A percentile compares a stretch with the other conserved stretches of the same genome.
phyloP scores from a whole-genome alignment of 306 rosid genomes.

The Hippophae gyantsensis region DNA sequence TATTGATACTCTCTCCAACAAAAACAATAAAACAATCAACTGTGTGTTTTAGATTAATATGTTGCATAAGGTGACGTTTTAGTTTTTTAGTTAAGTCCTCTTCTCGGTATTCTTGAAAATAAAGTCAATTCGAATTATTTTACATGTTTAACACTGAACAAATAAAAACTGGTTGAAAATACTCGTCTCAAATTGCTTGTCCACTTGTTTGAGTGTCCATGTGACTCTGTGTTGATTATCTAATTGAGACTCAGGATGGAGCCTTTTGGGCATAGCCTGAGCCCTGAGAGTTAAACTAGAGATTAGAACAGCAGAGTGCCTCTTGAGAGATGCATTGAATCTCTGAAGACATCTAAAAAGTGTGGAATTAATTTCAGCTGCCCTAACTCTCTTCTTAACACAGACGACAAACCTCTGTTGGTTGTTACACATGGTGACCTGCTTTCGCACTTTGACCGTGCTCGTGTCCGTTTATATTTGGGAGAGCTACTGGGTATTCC shows the following conservation, averaged over 20 bases:
- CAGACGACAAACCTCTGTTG: slow-evolving; percentile 83
- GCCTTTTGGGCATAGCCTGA: neutral
- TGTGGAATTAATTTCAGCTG: slow-evolving; percentile 1
- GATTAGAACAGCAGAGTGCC: too few relatives aligned
- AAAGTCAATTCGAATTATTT: too few relatives aligned
- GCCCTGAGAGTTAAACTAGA: too few relatives aligned
- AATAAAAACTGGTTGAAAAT: too few relatives aligned
- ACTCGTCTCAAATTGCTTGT: neutral
- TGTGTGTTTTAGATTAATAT: too few relatives aligned
- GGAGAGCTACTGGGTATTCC: slow-evolving; percentile 69
- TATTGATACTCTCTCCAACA: too few relatives aligned
- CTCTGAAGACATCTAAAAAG: neutral
- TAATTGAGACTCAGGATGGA: neutral
- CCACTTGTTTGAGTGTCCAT: neutral
- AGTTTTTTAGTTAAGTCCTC: too few relatives aligned
- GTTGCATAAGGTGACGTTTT: too few relatives aligned
- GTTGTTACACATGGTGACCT: slow-evolving; percentile 85
- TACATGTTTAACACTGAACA: too few relatives aligned
- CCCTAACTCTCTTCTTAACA: slow-evolving; percentile 4
- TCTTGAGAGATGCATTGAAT: neutral
- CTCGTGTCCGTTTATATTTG: slow-evolving; percentile 43
- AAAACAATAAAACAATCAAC: too few relatives aligned
- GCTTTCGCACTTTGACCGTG: slow-evolving; percentile 57
- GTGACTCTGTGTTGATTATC: neutral
- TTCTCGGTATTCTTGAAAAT: too few relatives aligned